These are phyloP conservation scores for Cyberlindnera subsufficiens DNA, from an alignment of 805 yeast genomes.

Conservation along the genomic window DNA sequence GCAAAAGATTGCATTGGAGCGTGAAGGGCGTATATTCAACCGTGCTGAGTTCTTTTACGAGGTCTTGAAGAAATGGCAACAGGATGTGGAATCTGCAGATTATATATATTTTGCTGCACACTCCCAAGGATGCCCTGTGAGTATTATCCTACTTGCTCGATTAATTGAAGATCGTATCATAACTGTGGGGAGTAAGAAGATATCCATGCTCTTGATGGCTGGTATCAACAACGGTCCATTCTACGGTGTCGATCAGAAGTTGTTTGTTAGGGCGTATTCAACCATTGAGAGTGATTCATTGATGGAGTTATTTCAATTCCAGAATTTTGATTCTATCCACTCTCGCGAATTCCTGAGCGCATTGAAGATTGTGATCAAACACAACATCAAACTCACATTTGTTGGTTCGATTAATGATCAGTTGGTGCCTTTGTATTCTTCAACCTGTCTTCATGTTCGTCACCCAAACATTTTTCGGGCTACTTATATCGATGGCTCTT, in stretches of 20 bases:
- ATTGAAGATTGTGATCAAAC: conserved; percentile 53
- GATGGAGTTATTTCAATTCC: conserved; percentile 83
- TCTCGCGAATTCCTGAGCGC: conserved; percentile 67
- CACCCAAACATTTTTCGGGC: conserved; percentile 92
- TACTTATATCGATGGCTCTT: conserved; percentile 79
- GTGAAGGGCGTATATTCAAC: conserved; percentile 85
- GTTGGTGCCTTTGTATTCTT: conserved; percentile 86
- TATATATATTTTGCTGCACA: conserved; percentile 89
- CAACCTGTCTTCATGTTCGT: conserved; percentile 70
- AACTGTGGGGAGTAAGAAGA: conserved; percentile 27
- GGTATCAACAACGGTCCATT: conserved; percentile 94
- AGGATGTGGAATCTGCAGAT: conserved; percentile 57
- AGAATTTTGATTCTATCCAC: conserved; percentile 65
- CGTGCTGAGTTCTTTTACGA: conserved; percentile 78
- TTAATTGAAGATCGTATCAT: conserved; percentile 56
- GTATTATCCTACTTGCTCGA: conserved; percentile 70
- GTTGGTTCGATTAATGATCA: conserved; percentile 93
- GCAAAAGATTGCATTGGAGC: conserved; percentile 91
- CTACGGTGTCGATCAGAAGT: conserved; percentile 79
- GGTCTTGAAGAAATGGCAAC: conserved; percentile 60
- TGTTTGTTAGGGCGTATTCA: conserved; percentile 82
- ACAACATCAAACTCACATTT: conserved; percentile 72
- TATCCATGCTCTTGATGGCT: conserved; percentile 89
- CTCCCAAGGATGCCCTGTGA: conserved; percentile 94
- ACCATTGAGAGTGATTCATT: conserved; percentile 86